phyloP scores from a whole-genome alignment of 140 eudicot genomes.

The Eryngium alpinum region DNA sequence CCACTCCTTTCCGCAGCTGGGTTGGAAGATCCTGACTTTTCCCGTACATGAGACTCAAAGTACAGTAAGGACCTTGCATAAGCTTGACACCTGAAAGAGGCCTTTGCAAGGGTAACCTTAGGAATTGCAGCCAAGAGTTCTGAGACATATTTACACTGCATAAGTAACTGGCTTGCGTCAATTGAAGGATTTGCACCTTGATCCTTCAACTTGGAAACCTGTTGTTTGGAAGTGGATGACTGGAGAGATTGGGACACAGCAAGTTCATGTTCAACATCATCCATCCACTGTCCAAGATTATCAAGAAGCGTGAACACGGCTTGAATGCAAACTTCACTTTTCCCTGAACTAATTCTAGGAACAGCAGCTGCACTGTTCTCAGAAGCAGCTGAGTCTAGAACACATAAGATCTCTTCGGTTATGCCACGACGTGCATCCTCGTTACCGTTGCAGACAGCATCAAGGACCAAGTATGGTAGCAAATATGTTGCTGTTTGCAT shows the following conservation, averaged over 20 bases:
- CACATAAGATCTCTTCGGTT: constrained; percentile 79
- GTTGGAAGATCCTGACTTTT: constrained; percentile 88
- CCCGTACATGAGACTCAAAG: constrained; percentile 90
- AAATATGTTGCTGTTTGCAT: constrained; percentile 92
- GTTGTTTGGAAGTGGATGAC: constrained; percentile 52
- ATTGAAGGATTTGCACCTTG: constrained; percentile 29
- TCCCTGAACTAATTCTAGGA: constrained; percentile 72
- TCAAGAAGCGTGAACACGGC: constrained; percentile 92
- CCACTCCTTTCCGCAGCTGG: constrained; percentile 90
- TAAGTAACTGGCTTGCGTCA: constrained; percentile 47
- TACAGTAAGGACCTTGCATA: constrained; percentile 91
- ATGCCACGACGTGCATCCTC: constrained; percentile 85
- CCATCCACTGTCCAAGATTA: constrained; percentile 98
- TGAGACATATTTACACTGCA: constrained; percentile 83
- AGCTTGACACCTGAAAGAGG: constrained; percentile 98
- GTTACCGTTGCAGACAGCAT: constrained; percentile 86
- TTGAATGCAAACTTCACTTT: constrained; percentile 96
- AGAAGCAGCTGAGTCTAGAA: constrained; percentile 88
- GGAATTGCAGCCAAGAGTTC: constrained; percentile 89
- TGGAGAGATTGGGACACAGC: constrained; percentile 78
- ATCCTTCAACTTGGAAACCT: constrained; percentile 43
- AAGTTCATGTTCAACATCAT: constrained; percentile 82
- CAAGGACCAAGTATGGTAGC: constrained; percentile 76
- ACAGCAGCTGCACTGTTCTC: constrained; percentile 46
- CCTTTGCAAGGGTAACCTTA: constrained; percentile 86